Percentiles rank a stretch among this genome's conserved stretches.
Conservation (phyloP, 371 early-diverging fungal genomes). For the Nematocida sp. region DNA sequence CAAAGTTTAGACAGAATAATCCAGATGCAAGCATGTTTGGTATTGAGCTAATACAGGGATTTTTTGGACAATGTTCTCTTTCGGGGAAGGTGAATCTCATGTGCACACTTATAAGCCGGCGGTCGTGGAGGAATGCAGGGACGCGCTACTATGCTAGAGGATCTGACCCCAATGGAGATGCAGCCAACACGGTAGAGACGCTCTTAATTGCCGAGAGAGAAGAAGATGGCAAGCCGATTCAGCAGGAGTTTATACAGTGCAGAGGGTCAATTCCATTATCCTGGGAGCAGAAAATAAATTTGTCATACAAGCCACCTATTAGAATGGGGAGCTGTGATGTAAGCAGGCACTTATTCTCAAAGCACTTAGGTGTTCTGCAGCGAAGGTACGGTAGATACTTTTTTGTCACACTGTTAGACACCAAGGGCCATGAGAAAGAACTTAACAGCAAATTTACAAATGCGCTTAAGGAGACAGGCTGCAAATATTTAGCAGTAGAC, state of each 20-base stretch:
- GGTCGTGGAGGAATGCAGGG: slow-evolving; percentile 88
- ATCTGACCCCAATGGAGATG: slow-evolving; percentile 87
- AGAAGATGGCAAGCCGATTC: slow-evolving; percentile 43
- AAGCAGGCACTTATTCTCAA: slow-evolving; percentile 47
- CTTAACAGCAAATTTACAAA: slow-evolving; percentile 48
- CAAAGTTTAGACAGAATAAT: slow-evolving; percentile 53
- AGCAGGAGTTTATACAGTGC: slow-evolving; percentile 76
- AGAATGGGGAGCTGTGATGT: slow-evolving; percentile 48
- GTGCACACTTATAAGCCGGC: slow-evolving; percentile 76
- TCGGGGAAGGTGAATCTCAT: not conserved
- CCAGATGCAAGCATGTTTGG: slow-evolving; percentile 10
- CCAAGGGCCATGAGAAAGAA: slow-evolving; percentile 62
- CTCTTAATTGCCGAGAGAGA: slow-evolving; percentile 60
- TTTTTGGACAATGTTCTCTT: slow-evolving; percentile 53
- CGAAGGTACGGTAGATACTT: slow-evolving; percentile 60
- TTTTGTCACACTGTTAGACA: slow-evolving; percentile 65
- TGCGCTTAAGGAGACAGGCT: slow-evolving; percentile 32
- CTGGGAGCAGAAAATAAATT: slow-evolving; percentile 85
- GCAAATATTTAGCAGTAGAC: slow-evolving; percentile 61
- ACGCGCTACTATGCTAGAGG: slow-evolving; percentile 90
- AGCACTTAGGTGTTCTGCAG: slow-evolving; percentile 48
- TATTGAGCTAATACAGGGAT: slow-evolving; percentile 67
- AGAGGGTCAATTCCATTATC: slow-evolving; percentile 88
- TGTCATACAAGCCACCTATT: slow-evolving; percentile 79
- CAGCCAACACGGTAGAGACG: slow-evolving; percentile 95